These are phyloP conservation scores for Globisporangium solare DNA, from an alignment of 352 stramenopile species.

Conservation along the genomic window DNA sequence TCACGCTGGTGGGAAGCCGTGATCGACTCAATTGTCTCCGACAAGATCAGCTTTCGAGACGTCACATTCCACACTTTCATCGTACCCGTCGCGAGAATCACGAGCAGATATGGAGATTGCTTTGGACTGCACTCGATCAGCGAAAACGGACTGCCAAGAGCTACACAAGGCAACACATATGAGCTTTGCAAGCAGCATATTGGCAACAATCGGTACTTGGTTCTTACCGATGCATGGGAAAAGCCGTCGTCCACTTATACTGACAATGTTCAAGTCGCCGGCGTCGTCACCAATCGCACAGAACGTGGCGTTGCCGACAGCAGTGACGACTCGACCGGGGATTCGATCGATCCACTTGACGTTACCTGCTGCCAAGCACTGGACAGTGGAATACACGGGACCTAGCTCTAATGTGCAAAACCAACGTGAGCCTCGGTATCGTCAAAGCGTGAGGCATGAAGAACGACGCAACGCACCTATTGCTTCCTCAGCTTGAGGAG, in stretches of 20 bases:
- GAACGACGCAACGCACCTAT: conserved; percentile 25
- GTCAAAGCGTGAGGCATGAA: too few species aligned
- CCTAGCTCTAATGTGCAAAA: conserved; percentile 32
- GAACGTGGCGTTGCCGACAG: conserved; percentile 59
- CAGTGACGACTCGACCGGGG: conserved; percentile 47
- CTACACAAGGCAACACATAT: conserved; percentile 21
- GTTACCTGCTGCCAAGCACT: conserved; percentile 45
- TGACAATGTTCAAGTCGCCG: conserved; percentile 68
- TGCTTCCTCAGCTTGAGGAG: conserved; percentile 29
- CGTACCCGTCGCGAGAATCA: conserved; percentile 54
- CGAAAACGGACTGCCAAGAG: conserved; percentile 54
- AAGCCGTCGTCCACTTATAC: conserved; percentile 50
- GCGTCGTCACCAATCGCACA: conserved; percentile 57
- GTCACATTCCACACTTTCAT: conserved; percentile 76
- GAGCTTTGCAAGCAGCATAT: neutral
- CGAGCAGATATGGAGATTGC: conserved; percentile 63
- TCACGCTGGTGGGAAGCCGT: conserved; percentile 25
- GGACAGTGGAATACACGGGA: conserved; percentile 66
- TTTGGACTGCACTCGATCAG: conserved; percentile 66
- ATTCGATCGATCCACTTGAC: conserved; percentile 82
- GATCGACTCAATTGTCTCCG: conserved; percentile 62
- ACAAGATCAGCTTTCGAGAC: conserved; percentile 40
- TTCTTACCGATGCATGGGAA: conserved; percentile 72
- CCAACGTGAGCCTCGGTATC: neutral
- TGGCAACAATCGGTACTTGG: neutral